Evolutionary conservation across 2,329 filamentous ascomycete species (phyloP), one percentile per base, ranked within the genome.

Genomic region (Claviceps cyperi): DNA sequence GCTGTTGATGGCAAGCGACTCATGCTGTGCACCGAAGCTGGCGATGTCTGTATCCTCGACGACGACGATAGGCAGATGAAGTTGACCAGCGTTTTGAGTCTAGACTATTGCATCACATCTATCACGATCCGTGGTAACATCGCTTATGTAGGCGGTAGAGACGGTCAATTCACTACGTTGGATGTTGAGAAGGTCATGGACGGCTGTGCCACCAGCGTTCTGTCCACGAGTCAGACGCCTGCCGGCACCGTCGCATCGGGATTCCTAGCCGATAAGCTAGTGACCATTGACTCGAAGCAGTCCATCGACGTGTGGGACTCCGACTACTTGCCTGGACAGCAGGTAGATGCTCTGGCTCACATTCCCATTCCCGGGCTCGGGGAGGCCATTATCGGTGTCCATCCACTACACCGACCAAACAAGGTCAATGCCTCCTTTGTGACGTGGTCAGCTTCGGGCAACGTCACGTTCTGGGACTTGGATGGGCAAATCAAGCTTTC

Each of bases 11-110:
- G 86, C 37, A 77, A 76, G 41, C 84, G 82, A 58, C 84, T 89
- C 17, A 77, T 97, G 40, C 72, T 97, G 41, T 92, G 88, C 67
- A 86, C 91, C 3, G 90, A 96, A 60, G 78, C 80, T 52, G 92
- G 92, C 28, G 84, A 94, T 60, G 73, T 98, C n/a, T 97, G 91
- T 64, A 71, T 94, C 32, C 72, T 96, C 35, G 85, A 96, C 54
- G 86, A 94, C 56, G 77, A 76, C 35, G 80, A 78, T 48, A 82
- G 81, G 54, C 78, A 81, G 54, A 84, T 85, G 64, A 86, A 80
- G 56, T 70, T 96, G 46, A 71, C 74, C 43, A 80, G 81, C 51
- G 72, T 88, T 36, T 74, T 81, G 38, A 76, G 79, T 43, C 71
- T 84, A 36, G 80, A 77, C 1, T 91, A 91, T 60, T 63, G 72